Percentiles rank a stretch among this genome's conserved stretches.
Evolutionary conservation across 2,329 filamentous ascomycete species (phyloP).

Genomic region (Lecanicillium sp.): DNA sequence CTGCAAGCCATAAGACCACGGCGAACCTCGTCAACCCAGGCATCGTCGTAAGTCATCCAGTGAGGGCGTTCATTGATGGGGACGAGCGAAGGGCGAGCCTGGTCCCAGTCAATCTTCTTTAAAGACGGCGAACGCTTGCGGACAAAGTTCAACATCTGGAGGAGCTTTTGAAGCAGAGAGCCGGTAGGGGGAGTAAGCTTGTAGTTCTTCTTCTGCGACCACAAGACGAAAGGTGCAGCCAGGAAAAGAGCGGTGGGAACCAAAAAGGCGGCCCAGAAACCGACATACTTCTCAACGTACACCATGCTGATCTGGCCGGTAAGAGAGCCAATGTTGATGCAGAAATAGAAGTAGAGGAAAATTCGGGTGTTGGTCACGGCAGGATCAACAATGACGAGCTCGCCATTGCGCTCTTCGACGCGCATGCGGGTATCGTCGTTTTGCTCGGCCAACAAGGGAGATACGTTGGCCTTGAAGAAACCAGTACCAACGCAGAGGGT

Average conservation of each 20-base stretch:
- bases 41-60: constrained; percentile 80
- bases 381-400: constrained; percentile 64
- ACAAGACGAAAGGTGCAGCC: constrained; percentile 51
- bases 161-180: constrained; percentile 61
- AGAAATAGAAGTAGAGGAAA: constrained; percentile 52
- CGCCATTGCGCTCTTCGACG: constrained; percentile 47
- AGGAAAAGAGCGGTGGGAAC: constrained; percentile 60
- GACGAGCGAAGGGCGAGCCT: constrained; percentile 58
- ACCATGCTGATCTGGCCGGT: constrained; percentile 53
- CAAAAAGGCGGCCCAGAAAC: constrained; percentile 65
- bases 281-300: constrained; percentile 68
- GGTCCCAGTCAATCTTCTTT: constrained; percentile 60
- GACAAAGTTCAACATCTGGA: constrained; percentile 50
- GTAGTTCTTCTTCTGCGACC: constrained; percentile 54
- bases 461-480: constrained; percentile 76
- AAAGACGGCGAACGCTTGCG: constrained; percentile 55
- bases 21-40: constrained; percentile 71
- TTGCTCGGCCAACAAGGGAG: constrained; percentile 63
- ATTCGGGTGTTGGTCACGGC: constrained; percentile 59
- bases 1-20: constrained; percentile 62
- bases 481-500: constrained; percentile 57
- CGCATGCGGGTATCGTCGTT: constrained; percentile 50
- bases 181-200: constrained; percentile 57
- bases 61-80: constrained; percentile 44
- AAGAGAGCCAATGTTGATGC: constrained; percentile 58